Conservation (phyloP, 2,329 filamentous ascomycete genomes). For the Colletotrichum chlorophyti region DNA sequence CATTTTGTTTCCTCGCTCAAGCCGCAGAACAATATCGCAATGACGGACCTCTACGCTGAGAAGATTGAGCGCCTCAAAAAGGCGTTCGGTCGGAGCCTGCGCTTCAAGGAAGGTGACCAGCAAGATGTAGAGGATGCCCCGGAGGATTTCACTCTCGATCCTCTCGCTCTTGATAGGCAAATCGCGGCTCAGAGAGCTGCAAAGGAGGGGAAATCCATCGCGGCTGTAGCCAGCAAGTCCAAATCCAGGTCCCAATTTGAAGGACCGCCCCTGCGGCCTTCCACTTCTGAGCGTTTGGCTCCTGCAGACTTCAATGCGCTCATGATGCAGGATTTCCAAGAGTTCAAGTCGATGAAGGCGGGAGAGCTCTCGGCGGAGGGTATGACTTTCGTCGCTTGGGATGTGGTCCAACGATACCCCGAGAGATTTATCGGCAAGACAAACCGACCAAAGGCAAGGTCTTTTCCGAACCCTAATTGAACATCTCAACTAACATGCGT, state of each 20-base stretch:
- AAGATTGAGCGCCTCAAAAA: neutral
- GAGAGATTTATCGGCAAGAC: constrained; percentile 61
- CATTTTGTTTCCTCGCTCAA: too few relatives aligned
- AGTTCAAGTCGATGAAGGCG: constrained; percentile 12
- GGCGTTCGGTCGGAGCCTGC: neutral
- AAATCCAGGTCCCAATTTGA: neutral
- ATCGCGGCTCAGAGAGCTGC: constrained; percentile 7
- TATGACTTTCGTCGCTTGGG: constrained; percentile 56
- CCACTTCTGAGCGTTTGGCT: constrained; percentile 8
- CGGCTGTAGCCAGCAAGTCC: neutral
- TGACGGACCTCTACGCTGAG: neutral
- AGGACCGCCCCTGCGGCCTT: constrained; percentile 5
- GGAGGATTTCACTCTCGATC: constrained; percentile 1
- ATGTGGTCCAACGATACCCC: constrained; percentile 63
- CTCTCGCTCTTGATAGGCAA: constrained; percentile 10
- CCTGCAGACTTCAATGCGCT: constrained; percentile 12
- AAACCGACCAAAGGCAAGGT: constrained; percentile 56
- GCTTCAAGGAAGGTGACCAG: neutral
- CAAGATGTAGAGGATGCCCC: neutral
- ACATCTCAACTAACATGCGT: constrained; percentile 16
- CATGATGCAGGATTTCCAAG: constrained; percentile 13
- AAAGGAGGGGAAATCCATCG: neutral
- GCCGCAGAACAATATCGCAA: neutral
- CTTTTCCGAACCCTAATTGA: neutral
- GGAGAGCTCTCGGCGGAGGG: constrained; percentile 33